Percentiles rank a stretch among this genome's conserved stretches.
phyloP scores from a whole-genome alignment of 805 yeast species.

The Candida taoyuanica region DNA sequence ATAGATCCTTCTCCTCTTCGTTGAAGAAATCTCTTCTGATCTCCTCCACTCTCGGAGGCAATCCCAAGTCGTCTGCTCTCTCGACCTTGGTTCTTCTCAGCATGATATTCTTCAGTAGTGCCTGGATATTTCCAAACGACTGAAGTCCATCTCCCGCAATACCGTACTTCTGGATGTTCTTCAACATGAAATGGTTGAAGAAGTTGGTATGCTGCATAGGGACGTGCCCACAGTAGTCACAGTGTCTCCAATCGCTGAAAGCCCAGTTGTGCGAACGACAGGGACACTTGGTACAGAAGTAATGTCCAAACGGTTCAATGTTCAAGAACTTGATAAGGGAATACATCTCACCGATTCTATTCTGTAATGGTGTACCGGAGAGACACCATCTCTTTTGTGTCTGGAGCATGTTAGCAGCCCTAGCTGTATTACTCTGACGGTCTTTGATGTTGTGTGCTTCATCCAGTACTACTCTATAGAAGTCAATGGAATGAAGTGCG shows the following conservation, averaged over 20 bases:
- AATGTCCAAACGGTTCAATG: conserved; percentile 80
- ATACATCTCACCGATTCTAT: conserved; percentile 94
- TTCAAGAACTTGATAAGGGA: conserved; percentile 83
- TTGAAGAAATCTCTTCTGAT: conserved; percentile 84
- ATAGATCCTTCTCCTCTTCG: conserved; percentile 91
- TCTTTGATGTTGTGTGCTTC: conserved; percentile 98
- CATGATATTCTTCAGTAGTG: conserved; percentile 76
- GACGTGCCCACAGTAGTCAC: conserved; percentile 84
- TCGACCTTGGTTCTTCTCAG: conserved; percentile 92
- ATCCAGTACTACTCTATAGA: conserved; percentile 84
- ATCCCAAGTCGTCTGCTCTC: conserved; percentile 94
- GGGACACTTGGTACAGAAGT: conserved; percentile 90
- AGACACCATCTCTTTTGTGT: conserved; percentile 85
- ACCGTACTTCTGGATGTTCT: conserved; percentile 86
- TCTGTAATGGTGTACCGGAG: conserved; percentile 95
- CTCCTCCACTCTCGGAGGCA: conserved; percentile 94
- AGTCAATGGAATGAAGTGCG: conserved; percentile 65
- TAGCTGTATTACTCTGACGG: conserved; percentile 87
- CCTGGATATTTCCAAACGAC: conserved; percentile 74
- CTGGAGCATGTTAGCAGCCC: conserved; percentile 74
- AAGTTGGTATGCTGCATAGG: conserved; percentile 95
- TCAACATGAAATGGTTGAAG: conserved; percentile 92
- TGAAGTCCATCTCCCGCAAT: conserved; percentile 74
- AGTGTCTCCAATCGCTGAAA: conserved; percentile 75
- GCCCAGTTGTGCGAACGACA: conserved; percentile 82